A percentile compares a stretch with the other conserved stretches of the same genome.
phyloP scores from a whole-genome alignment of 2,329 filamentous ascomycete genomes.

The Diplodia seriata region DNA sequence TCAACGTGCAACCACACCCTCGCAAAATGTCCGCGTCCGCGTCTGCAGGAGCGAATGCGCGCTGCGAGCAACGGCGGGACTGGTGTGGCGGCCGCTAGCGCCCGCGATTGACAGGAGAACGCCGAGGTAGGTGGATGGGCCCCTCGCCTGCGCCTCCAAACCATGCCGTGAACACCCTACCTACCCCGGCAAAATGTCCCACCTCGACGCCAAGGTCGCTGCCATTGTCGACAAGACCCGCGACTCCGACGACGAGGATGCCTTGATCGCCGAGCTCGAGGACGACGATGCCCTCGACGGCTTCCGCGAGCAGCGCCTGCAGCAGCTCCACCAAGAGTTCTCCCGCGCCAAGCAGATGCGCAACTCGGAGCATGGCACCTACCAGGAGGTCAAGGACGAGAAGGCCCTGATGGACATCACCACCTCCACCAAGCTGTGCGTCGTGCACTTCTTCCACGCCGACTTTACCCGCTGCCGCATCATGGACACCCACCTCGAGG shows the following conservation, averaged over 20 bases:
- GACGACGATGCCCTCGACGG: constrained; percentile 59
- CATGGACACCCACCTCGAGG: constrained; percentile 66
- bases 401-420: constrained; percentile 66
- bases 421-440: constrained; percentile 62
- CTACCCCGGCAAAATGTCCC: constrained; percentile 35
- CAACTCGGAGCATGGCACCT: constrained; percentile 59
- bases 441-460: constrained; percentile 70
- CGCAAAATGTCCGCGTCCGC: not conserved
- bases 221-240: constrained; percentile 55
- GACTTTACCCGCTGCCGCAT: constrained; percentile 68
- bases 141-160: too few species aligned
- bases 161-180: constrained; percentile 19
- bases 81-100: constrained; percentile 18
- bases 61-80: not conserved
- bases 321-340: constrained; percentile 65
- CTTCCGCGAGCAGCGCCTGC: constrained; percentile 64
- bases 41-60: not conserved
- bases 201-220: constrained; percentile 60
- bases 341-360: constrained; percentile 60
- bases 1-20: not conserved
- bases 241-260: constrained; percentile 65
- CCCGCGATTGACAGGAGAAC: constrained; percentile 19
- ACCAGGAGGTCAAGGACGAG: constrained; percentile 64
- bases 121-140: not conserved
- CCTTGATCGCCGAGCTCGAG: constrained; percentile 65